These are phyloP conservation scores for Talaromyces sp. DNA, from an alignment of 2,329 filamentous ascomycete genomes.

Conservation along the genomic window DNA sequence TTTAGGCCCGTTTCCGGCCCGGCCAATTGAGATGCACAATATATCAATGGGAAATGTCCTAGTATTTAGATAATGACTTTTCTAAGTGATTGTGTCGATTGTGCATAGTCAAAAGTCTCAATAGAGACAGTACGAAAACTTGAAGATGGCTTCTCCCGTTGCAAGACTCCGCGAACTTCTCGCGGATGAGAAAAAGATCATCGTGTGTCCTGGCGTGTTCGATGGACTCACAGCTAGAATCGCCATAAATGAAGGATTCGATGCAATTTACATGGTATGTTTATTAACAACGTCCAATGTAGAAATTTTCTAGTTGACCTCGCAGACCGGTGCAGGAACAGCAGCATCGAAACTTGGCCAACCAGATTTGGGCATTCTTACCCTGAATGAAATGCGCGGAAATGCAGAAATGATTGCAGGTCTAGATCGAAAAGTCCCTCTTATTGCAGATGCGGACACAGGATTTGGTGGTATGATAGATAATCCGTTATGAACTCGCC, in stretches of 20 bases:
- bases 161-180: constrained; percentile 35
- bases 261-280: constrained; percentile 61
- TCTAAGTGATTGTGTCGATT: neutral
- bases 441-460: constrained; percentile 55
- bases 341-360: constrained; percentile 55
- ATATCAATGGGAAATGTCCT: neutral
- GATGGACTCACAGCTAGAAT: constrained; percentile 62
- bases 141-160: constrained; percentile 7
- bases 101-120: neutral
- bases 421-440: constrained; percentile 48
- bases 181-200: constrained; percentile 32
- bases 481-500: no score
- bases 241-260: constrained; percentile 57
- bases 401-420: constrained; percentile 62
- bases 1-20: neutral
- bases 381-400: constrained; percentile 56
- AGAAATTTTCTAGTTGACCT: neutral
- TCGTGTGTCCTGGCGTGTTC: constrained; percentile 62
- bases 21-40: neutral
- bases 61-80: neutral
- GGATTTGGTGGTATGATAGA: constrained; percentile 41
- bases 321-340: constrained; percentile 57
- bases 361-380: constrained; percentile 58
- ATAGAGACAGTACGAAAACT: neutral
- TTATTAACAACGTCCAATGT: neutral